phyloP scores from a whole-genome alignment of 768 basidiomycete species.

The Suillus hirtellus region DNA sequence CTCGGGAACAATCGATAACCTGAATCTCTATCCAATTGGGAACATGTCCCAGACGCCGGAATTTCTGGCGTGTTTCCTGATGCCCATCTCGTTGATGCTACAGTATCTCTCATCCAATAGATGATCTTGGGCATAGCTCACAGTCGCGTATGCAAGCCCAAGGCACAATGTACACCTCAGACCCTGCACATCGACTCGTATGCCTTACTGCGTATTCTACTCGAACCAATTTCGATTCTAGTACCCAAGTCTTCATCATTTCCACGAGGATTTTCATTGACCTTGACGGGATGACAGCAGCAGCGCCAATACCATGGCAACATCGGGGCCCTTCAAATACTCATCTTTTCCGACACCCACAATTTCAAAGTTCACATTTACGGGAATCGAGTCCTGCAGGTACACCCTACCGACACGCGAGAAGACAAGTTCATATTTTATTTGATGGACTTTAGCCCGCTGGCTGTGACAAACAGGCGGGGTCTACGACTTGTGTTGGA shows the following conservation, averaged over 20 bases:
- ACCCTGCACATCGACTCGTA: neutral
- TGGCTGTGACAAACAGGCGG: too few relatives aligned
- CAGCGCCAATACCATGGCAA: neutral
- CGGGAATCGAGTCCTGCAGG: neutral
- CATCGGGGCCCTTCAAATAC: neutral
- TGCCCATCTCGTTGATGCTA: neutral
- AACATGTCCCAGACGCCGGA: neutral
- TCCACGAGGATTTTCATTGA: neutral
- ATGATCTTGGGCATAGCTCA: neutral
- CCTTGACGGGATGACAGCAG: neutral
- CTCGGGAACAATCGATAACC: neutral
- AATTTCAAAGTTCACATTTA: neutral
- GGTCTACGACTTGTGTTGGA: too few relatives aligned
- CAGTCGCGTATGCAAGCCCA: neutral
- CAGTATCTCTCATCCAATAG: neutral
- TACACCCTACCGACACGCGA: neutral
- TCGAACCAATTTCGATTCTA: neutral
- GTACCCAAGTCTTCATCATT: neutral
- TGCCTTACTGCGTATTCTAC: neutral
- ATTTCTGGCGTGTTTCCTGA: neutral
- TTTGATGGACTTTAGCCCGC: neutral
- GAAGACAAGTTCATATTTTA: neutral
- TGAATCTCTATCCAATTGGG: neutral
- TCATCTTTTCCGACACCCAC: neutral
- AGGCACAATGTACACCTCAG: neutral